phyloP scores from a whole-genome alignment of 1,284 basidiomycete genomes.

The Papiliotrema terrestris region DNA sequence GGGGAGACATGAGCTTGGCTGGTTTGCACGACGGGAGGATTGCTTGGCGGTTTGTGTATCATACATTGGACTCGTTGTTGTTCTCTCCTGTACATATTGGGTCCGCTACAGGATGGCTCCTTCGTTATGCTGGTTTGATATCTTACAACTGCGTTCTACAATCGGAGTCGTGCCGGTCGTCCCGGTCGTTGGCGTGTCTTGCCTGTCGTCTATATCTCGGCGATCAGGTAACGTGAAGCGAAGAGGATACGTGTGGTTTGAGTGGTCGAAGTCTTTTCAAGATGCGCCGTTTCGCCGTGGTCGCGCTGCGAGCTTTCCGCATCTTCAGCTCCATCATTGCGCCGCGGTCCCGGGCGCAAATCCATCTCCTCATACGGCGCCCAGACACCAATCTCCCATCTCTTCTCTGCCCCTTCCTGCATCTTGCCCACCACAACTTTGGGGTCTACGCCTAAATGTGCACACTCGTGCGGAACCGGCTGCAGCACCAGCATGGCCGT shows the following conservation, averaged over 20 bases:
- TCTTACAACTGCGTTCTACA: too few relatives aligned
- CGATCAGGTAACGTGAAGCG: constrained; percentile 38
- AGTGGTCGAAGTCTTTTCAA: too few relatives aligned
- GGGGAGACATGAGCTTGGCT: too few relatives aligned
- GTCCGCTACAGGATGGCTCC: background rate
- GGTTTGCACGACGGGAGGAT: too few relatives aligned
- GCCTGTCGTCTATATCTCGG: constrained; percentile 6
- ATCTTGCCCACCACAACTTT: constrained; percentile 11
- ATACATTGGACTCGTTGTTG: background rate
- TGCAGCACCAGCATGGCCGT: constrained; percentile 17
- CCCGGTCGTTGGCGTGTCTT: too few relatives aligned
- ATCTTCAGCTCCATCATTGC: background rate
- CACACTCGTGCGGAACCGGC: constrained; percentile 23
- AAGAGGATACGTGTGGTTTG: constrained; percentile 14
- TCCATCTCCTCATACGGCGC: constrained; percentile 15
- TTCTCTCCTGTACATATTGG: background rate
- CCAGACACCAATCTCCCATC: constrained; percentile 31
- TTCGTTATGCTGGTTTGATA: too few relatives aligned
- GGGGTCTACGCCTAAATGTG: constrained; percentile 27
- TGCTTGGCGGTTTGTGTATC: too few relatives aligned
- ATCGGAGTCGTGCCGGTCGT: too few relatives aligned
- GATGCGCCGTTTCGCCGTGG: too few relatives aligned
- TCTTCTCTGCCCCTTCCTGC: constrained; percentile 5
- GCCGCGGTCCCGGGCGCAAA: constrained; percentile 4
- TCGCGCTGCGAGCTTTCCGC: too few relatives aligned